Evolutionary conservation across 2,329 filamentous ascomycete genomes (phyloP), one percentile per base, ranked within the genome.

Genomic region (Coleophoma cylindrospora): DNA sequence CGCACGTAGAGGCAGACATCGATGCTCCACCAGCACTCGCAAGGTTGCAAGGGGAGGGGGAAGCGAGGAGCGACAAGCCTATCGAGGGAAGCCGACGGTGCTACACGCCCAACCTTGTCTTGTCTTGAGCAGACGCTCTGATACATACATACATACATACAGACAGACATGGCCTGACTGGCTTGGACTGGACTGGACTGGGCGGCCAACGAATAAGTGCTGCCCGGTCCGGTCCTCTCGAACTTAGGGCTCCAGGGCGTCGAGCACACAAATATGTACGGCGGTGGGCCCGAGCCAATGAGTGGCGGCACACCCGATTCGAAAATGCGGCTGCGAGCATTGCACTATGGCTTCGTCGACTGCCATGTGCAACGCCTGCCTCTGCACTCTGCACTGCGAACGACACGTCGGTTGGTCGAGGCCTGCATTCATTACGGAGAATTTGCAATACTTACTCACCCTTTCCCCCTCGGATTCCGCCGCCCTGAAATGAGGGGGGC

Each of bases 251-350:
- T 27, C 27, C 27, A 27, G 27, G 34, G 43, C 45, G 55, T 50
- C 48, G 50, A 56, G 46, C 43, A 46, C 47, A 43, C 27, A 51
- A 34, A 50, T 40, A 49, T 43, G 45, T 53, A 50, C 49, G 51
- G 56, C 51, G 49, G 53, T 47, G 46, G 53, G 51, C 53, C 43
- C 40, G 51, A 48, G 47, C 52, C 48, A 56, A 57, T 54, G 43
- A 51, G 51, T 45, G 57, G 59, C 48, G 46, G 40, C 49, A 48
- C 27, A 54, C 57, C 55, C 58, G 56, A 60, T 61, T 61, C 49
- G 57, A 55, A 32, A 34, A 50, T 53, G 57, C 59, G 59, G 61
- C 59, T 62, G 57, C 51, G 50, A 57, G 49, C 60, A 63, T 58
- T 32, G 34, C 27, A 27, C 27, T 27, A 27, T 8, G 27, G 9